Conservation (phyloP, 495 filamentous ascomycete genomes). For the Aspergillus cavernicola region DNA sequence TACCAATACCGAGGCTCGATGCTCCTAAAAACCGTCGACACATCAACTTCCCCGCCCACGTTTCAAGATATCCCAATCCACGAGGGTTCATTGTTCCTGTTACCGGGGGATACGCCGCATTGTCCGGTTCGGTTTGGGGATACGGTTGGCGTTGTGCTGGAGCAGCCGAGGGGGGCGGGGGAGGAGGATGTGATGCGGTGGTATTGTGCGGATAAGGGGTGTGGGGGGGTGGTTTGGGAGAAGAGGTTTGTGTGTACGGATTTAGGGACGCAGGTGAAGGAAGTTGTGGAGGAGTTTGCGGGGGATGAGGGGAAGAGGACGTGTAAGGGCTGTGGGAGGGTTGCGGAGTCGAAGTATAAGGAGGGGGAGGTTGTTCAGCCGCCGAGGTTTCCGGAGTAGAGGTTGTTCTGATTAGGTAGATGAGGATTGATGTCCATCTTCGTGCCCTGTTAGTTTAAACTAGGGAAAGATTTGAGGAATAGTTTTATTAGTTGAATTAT, state of each 20-base stretch:
- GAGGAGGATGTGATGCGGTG: constrained; percentile 79
- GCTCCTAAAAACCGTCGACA: constrained; percentile 85
- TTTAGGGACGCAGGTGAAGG: constrained; percentile 95
- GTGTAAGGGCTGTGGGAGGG: constrained; percentile 72
- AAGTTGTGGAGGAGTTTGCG: constrained; percentile 80
- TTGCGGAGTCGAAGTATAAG: constrained; percentile 53
- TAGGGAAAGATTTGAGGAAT: background rate
- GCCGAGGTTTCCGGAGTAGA: constrained; percentile 30
- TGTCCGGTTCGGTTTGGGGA: constrained; percentile 66
- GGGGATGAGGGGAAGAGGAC: constrained; percentile 65
- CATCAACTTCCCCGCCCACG: constrained; percentile 43
- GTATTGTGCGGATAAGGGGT: constrained; percentile 58
- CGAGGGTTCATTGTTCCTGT: constrained; percentile 92
- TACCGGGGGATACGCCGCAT: constrained; percentile 89
- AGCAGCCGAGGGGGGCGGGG: constrained; percentile 71
- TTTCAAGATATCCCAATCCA: constrained; percentile 85
- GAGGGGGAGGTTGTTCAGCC: constrained; percentile 46
- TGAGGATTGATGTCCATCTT: background rate
- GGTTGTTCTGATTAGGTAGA: background rate
- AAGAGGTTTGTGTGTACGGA: constrained; percentile 84
- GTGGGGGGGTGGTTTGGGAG: constrained; percentile 75
- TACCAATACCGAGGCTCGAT: constrained; percentile 92
- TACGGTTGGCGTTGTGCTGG: constrained; percentile 81
- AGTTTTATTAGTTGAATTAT: constrained; percentile 8
- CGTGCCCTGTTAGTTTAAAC: background rate